Conservation (phyloP, 2,329 filamentous ascomycete genomes). For the Alternaria novae-zelandiae region DNA sequence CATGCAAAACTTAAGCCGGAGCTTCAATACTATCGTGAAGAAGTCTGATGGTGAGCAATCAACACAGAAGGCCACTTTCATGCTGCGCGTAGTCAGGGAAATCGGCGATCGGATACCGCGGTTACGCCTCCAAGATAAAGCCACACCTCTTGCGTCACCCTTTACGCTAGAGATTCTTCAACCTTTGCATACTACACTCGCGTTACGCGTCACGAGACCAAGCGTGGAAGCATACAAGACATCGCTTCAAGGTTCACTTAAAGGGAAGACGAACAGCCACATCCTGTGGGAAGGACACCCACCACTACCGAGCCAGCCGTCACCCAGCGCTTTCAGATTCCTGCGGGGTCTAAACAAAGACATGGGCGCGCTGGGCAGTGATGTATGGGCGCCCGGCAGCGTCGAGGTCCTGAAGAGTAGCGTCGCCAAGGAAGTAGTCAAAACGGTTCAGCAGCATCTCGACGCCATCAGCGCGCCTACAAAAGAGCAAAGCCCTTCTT, state of each 20-base stretch:
- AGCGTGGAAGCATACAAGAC: conserved; percentile 54
- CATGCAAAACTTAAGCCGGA: conserved; percentile 64
- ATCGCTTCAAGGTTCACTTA: conserved; percentile 53
- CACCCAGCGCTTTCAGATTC: conserved; percentile 74
- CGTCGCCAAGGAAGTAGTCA: conserved; percentile 60
- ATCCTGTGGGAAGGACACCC: conserved; percentile 83
- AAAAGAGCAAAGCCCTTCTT: conserved; percentile 9
- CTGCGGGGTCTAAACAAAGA: conserved; percentile 67
- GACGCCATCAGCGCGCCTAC: conserved; percentile 16
- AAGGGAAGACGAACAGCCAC: conserved; percentile 64
- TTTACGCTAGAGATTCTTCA: conserved; percentile 63
- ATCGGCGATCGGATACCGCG: conserved; percentile 64
- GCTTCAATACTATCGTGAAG: conserved; percentile 60
- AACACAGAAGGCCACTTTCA: conserved; percentile 61
- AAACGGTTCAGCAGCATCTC: conserved; percentile 43
- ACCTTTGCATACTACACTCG: conserved; percentile 68
- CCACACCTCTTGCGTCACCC: conserved; percentile 30
- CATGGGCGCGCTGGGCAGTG: conserved; percentile 75
- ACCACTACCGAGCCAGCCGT: conserved; percentile 77
- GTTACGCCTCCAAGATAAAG: conserved; percentile 41
- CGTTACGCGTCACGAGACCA: conserved; percentile 57
- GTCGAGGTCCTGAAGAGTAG: conserved; percentile 67
- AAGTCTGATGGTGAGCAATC: conserved; percentile 41
- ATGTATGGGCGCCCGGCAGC: conserved; percentile 80
- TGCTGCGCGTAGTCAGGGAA: conserved; percentile 76